phyloP scores from a whole-genome alignment of 2,329 filamentous ascomycete species.

The Westerdykella sp. region DNA sequence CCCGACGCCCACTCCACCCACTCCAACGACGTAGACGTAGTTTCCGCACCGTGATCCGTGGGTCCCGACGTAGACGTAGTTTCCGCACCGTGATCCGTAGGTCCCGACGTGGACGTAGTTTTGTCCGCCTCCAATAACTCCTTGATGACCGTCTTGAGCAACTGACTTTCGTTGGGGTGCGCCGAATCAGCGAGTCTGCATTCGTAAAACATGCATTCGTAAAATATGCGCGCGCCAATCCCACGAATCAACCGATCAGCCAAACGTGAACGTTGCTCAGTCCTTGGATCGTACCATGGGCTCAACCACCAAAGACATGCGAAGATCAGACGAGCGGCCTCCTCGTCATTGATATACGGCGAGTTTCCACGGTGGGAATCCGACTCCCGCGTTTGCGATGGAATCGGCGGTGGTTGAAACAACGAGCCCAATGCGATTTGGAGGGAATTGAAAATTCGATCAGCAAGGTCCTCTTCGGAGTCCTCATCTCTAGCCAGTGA shows the following conservation, averaged over 20 bases:
- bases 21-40: no score
- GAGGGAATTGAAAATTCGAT: conserved; percentile 35
- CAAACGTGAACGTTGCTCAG: conserved; percentile 48
- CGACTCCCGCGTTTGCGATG: no score
- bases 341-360: conserved; percentile 24
- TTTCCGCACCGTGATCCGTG: no score
- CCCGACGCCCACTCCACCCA: no score
- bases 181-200: conserved; percentile 39
- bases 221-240: conserved; percentile 45
- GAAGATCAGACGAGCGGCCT: conserved; percentile 39
- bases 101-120: no score
- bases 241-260: conserved; percentile 45
- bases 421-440: conserved; percentile 28
- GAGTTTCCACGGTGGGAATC: no score
- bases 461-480: background rate
- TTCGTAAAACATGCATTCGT: conserved; percentile 45
- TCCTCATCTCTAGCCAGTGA: no score
- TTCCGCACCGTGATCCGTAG: no score
- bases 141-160: no score
- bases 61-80: no score
- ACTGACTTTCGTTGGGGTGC: no score
- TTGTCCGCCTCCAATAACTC: no score
- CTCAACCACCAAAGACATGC: conserved; percentile 39
- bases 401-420: conserved; percentile 30
- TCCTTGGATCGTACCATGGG: conserved; percentile 42